Percentiles rank a stretch among this genome's conserved stretches.
These are phyloP conservation scores for Sporothrix inflata DNA, from an alignment of 2,329 filamentous ascomycete species.

Conservation along the genomic window DNA sequence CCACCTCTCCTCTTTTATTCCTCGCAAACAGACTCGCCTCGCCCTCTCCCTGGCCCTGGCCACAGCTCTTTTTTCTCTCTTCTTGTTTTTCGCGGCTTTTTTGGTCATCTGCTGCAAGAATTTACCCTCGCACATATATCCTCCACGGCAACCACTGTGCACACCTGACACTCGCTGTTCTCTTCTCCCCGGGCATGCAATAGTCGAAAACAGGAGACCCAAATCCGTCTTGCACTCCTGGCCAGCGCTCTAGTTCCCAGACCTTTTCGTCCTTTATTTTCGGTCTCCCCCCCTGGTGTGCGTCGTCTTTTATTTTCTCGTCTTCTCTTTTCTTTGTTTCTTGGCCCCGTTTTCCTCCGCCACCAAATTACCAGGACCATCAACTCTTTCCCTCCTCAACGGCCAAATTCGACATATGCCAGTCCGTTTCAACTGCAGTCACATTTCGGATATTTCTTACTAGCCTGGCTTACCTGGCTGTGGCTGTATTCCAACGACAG, in stretches of 20 bases:
- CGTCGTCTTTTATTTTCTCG: constrained; percentile 1
- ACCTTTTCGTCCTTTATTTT: not conserved
- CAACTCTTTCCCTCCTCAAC: not conserved
- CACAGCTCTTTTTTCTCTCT: not conserved
- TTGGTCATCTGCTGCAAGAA: not conserved
- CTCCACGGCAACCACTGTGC: constrained; percentile 15
- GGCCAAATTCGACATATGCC: not conserved
- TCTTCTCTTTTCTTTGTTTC: not conserved
- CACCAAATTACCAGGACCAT: not conserved
- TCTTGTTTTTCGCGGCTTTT: not conserved
- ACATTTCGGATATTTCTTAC: not conserved
- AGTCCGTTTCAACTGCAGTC: constrained; percentile 4
- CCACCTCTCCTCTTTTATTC: not conserved
- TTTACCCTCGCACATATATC: constrained; percentile 23
- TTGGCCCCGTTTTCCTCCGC: not conserved
- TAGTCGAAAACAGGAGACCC: constrained; percentile 8
- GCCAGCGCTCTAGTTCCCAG: not conserved
- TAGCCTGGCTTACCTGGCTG: not conserved
- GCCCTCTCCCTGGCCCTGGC: not conserved
- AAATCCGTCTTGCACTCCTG: not conserved
- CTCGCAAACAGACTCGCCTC: not conserved
- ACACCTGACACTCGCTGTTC: constrained; percentile 13
- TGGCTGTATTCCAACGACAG: not conserved
- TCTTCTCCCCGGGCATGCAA: constrained; percentile 18
- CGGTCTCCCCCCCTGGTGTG: not conserved